phyloP scores from a whole-genome alignment of 1,284 basidiomycete species.

The Malassezia globosa region DNA sequence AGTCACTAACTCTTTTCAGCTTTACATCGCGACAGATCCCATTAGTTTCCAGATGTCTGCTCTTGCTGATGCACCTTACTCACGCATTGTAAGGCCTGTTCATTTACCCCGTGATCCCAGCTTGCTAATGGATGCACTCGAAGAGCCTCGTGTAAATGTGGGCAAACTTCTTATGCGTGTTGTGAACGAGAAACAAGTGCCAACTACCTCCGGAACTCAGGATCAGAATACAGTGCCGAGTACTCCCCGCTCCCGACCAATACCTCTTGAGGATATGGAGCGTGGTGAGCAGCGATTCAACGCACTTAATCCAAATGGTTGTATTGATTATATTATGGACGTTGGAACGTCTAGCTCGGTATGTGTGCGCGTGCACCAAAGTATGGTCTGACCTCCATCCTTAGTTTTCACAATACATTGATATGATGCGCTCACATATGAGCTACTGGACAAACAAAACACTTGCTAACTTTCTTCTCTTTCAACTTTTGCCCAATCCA shows the following conservation, averaged over 20 bases:
- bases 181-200: slow-evolving; percentile 19
- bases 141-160: slow-evolving; percentile 39
- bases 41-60: slow-evolving; percentile 48
- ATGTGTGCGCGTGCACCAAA: slow-evolving; percentile 2
- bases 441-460: slow-evolving; percentile 35
- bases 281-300: slow-evolving; percentile 25
- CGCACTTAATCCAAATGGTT: slow-evolving; percentile 40
- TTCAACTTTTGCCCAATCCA: slow-evolving; percentile 25
- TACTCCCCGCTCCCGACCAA: background rate
- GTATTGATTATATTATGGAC: slow-evolving; percentile 31
- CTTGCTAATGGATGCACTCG: slow-evolving; percentile 37
- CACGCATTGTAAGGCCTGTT: slow-evolving; percentile 45
- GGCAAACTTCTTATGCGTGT: slow-evolving; percentile 38
- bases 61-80: slow-evolving; percentile 45
- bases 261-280: slow-evolving; percentile 16
- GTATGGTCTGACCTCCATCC: too few species aligned
- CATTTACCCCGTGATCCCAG: slow-evolving; percentile 43
- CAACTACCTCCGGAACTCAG: background rate
- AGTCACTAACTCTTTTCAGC: background rate
- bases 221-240: background rate
- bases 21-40: slow-evolving; percentile 48
- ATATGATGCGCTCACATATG: slow-evolving; percentile 37
- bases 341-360: slow-evolving; percentile 3
- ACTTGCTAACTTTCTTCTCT: slow-evolving; percentile 38
- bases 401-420: slow-evolving; percentile 21